These are phyloP conservation scores for Parastagonospora avenae DNA, from an alignment of 2,329 filamentous ascomycete genomes.

Conservation along the genomic window DNA sequence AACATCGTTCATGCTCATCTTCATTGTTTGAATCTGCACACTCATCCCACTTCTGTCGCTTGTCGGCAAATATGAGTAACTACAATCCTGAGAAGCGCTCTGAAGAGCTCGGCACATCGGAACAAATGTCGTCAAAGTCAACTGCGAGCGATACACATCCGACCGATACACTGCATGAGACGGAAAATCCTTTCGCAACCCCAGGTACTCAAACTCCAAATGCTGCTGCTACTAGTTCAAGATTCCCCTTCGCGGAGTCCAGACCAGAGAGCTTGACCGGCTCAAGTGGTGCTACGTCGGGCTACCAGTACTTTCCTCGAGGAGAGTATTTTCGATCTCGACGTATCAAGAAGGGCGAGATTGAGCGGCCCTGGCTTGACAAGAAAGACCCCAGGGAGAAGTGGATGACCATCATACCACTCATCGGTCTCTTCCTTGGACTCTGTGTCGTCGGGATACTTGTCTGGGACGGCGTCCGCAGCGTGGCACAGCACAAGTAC, in stretches of 20 bases:
- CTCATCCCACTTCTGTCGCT: not conserved
- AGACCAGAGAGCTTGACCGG: conserved; percentile 8
- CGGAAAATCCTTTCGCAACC: conserved; percentile 21
- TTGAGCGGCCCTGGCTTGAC: conserved; percentile 78
- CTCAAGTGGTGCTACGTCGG: conserved; percentile 10
- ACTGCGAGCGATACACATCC: conserved; percentile 6
- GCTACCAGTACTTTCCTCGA: conserved; percentile 11
- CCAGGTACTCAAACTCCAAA: conserved; percentile 16
- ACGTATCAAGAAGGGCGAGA: conserved; percentile 71
- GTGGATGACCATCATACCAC: conserved; percentile 81
- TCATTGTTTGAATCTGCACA: not conserved
- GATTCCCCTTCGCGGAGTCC: conserved; percentile 9
- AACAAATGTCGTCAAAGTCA: conserved; percentile 7
- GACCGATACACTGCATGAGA: conserved; percentile 3
- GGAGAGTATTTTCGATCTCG: conserved; percentile 69
- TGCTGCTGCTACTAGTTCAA: conserved; percentile 3
- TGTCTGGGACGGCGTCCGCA: conserved; percentile 74
- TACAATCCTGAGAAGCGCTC: not conserved
- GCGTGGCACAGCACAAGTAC: conserved; percentile 76
- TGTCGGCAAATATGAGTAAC: not conserved
- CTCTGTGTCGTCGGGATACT: conserved; percentile 71
- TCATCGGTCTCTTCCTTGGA: conserved; percentile 73
- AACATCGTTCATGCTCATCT: not conserved
- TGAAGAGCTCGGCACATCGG: not conserved
- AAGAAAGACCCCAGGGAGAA: conserved; percentile 79